Evolutionary conservation across 495 filamentous ascomycete genomes (phyloP).

Genomic region (Hyaloscypha bicolor): DNA sequence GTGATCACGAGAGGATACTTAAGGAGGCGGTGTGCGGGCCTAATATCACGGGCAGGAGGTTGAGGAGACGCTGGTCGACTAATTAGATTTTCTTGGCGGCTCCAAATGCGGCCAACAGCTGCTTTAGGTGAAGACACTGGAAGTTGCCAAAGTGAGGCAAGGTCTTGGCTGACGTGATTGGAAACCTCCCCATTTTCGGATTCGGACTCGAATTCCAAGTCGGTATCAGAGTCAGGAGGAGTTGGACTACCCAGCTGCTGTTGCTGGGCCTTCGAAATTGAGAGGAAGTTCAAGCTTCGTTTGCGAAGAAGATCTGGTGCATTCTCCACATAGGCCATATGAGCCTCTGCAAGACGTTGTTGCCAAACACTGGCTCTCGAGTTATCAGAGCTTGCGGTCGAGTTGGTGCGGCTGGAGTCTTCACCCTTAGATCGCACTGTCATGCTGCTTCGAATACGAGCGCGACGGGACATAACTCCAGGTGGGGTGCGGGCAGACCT

Average conservation of each 20-base stretch:
- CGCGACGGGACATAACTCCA: conserved; percentile 13
- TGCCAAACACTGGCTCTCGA: conserved; percentile 38
- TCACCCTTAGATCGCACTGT: conserved; percentile 32
- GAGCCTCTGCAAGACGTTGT: conserved; percentile 41
- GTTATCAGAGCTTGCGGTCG: conserved; percentile 33
- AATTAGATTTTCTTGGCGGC: conserved; percentile 11
- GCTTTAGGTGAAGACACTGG: conserved; percentile 18
- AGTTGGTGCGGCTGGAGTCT: conserved; percentile 30
- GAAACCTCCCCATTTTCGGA: conserved; percentile 10
- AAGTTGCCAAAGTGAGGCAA: conserved; percentile 25
- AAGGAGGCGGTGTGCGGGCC: conserved; percentile 25
- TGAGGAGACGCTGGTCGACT: conserved; percentile 36
- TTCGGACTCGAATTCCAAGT: conserved; percentile 28
- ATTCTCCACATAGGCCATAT: conserved; percentile 46
- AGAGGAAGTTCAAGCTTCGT: conserved; percentile 41
- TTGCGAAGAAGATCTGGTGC: conserved; percentile 41
- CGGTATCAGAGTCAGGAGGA: conserved; percentile 40
- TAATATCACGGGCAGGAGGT: conserved; percentile 40
- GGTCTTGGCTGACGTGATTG: not conserved
- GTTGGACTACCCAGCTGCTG: conserved; percentile 48
- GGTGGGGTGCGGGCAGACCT: conserved; percentile 20
- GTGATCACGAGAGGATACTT: conserved; percentile 16
- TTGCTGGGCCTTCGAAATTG: conserved; percentile 39
- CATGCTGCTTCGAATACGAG: conserved; percentile 29
- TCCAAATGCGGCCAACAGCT: conserved; percentile 41